These are phyloP conservation scores for Mycosphaerelloides madeirae DNA, from an alignment of 2,329 filamentous ascomycete species.

Conservation along the genomic window DNA sequence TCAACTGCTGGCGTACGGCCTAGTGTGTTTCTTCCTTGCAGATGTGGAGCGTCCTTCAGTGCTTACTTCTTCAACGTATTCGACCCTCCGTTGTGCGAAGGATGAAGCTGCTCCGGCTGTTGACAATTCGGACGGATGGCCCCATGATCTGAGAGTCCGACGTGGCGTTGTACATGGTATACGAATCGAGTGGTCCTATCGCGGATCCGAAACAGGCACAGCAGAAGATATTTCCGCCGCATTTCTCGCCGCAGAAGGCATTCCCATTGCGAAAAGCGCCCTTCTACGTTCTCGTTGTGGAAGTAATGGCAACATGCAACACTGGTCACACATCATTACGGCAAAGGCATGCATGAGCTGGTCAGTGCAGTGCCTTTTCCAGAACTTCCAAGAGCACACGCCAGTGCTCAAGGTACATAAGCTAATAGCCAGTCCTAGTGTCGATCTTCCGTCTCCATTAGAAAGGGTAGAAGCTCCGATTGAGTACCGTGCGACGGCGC, in stretches of 20 bases:
- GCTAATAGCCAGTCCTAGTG: constrained; percentile 19
- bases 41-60: constrained; percentile 9
- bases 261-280: too few relatives aligned
- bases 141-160: too few relatives aligned
- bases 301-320: neutral
- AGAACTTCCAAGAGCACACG: constrained; percentile 9
- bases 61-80: constrained; percentile 5
- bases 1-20: constrained; percentile 11
- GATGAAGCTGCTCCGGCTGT: too few relatives aligned
- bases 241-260: too few relatives aligned
- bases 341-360: constrained; percentile 8
- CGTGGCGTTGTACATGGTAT: too few relatives aligned
- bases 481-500: constrained; percentile 25
- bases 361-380: constrained; percentile 8
- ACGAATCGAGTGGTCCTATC: too few relatives aligned
- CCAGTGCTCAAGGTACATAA: constrained; percentile 16
- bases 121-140: too few relatives aligned
- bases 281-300: too few relatives aligned
- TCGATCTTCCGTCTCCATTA: constrained; percentile 19
- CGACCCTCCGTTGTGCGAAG: too few relatives aligned
- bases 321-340: constrained; percentile 3
- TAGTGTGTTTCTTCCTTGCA: constrained; percentile 14
- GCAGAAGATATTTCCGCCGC: too few relatives aligned
- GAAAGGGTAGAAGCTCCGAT: constrained; percentile 31
- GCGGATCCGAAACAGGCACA: too few relatives aligned